A percentile compares a stretch with the other conserved stretches of the same genome.
Evolutionary conservation across 2,329 filamentous ascomycete genomes (phyloP).

Genomic region (Leptodontidium sp.): DNA sequence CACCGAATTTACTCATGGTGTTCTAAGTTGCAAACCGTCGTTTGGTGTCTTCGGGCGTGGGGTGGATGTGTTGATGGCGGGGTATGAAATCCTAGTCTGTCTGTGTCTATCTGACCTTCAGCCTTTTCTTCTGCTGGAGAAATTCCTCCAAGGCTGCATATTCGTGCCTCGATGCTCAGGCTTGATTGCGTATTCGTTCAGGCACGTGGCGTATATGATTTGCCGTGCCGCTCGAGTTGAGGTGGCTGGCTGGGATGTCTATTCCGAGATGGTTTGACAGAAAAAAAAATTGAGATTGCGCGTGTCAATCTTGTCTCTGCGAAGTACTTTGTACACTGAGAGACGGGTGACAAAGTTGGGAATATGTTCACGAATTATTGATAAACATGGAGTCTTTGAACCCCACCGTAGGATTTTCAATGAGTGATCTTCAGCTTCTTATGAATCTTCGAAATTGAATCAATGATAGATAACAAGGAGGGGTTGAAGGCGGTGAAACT

Average conservation of each 20-base stretch:
- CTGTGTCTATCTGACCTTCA: slow-evolving; percentile 19
- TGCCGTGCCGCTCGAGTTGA: not conserved
- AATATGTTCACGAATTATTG: too few species aligned
- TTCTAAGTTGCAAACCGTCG: not conserved
- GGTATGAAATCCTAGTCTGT: slow-evolving; percentile 11
- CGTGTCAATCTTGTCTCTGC: too few species aligned
- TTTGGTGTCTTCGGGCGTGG: not conserved
- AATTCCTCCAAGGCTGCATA: slow-evolving; percentile 16
- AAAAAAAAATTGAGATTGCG: not conserved
- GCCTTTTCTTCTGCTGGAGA: slow-evolving; percentile 27
- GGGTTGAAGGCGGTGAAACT: slow-evolving; percentile 6
- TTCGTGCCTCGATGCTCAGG: not conserved
- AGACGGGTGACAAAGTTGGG: too few species aligned
- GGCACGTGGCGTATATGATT: slow-evolving; percentile 13
- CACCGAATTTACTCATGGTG: slow-evolving; percentile 90
- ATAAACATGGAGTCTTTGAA: too few species aligned
- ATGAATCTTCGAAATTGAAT: not conserved
- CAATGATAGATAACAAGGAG: not conserved
- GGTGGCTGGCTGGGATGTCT: not conserved
- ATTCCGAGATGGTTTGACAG: not conserved
- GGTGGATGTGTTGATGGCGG: slow-evolving; percentile 1
- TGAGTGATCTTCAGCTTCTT: not conserved
- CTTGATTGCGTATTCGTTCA: not conserved
- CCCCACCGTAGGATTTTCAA: too few species aligned
- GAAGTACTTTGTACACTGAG: too few species aligned